Evolutionary conservation across 371 early-diverging fungal genomes (phyloP), one percentile per base, ranked within the genome.

Genomic region (Blastocladiella emersonii): DNA sequence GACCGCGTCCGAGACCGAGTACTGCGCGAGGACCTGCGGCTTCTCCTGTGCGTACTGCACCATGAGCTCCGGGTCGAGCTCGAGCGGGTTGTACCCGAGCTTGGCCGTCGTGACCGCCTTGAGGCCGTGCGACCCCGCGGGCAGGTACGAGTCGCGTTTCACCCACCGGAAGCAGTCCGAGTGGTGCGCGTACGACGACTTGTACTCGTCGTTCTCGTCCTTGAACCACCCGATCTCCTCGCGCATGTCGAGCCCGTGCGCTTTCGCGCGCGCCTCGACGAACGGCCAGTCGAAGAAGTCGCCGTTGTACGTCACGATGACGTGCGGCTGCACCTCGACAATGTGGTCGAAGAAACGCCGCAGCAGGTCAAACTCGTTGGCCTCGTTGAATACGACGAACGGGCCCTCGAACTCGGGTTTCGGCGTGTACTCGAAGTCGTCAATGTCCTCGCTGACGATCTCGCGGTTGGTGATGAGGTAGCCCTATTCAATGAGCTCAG

Each of bases 241-340:
- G 51, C 71, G 80, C 89, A 98, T 87, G 59, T 90, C 84, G 48
- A 95, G 79, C 2, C 91, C 91, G 70, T 94, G 77, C 32, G 75
- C 72, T 56, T 74, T 77, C 1, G 95, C 88, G 61, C 99, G 72
- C 34, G 88, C 83, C 65, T 98, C 94, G 15, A 99, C 78, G 76
- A 97, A 99, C 0, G 99, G 98, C 94, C 96, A 98, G 85, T 99
- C 99, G 83, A 99, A 99, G 71, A 85, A 91, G 71, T 96, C 96
- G 72, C 99, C 99, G 88, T 99, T 99, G 74, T 98, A 99, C 4
- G 99, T 98, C 3, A 92, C 96, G 69, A 91, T 80, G 19, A 99
- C 87, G 10, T 90, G 90, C 0, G 99, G 99, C 68, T 85, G 82
- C 10, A 86, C 82, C 19, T 85, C 77, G 59, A 86, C 85, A 34